Evolutionary conservation across 345 rosid species (phyloP).

Genomic region (Camelina hispida): DNA sequence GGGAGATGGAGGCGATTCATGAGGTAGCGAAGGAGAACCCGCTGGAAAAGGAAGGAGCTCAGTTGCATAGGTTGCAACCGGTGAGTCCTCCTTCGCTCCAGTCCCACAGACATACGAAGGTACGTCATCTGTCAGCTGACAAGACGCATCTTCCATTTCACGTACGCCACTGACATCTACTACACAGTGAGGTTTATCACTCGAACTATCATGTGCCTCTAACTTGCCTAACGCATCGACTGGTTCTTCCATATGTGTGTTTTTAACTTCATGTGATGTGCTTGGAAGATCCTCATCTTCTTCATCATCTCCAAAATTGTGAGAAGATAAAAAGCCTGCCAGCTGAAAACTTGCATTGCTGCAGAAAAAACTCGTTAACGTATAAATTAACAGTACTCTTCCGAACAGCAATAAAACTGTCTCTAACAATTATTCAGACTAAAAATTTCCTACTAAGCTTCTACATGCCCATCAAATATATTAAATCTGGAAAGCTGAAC

Average conservation of each 20-base stretch:
- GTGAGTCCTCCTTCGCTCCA: conserved; percentile 47
- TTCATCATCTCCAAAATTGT: conserved; percentile 65
- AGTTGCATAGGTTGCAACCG: conserved; percentile 37
- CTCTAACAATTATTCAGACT: conserved; percentile 1
- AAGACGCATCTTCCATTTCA: conserved; percentile 89
- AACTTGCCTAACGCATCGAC: conserved; percentile 50
- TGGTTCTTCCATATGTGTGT: conserved; percentile 50
- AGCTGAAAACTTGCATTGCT: conserved; percentile 91
- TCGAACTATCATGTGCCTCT: conserved; percentile 55
- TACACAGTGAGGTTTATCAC: conserved; percentile 69
- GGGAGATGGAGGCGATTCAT: conserved; percentile 60
- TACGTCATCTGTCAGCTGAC: conserved; percentile 63
- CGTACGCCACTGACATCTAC: conserved; percentile 87
- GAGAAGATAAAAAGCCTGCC: conserved; percentile 72
- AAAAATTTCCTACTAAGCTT: conserved; percentile 20
- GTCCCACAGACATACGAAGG: conserved; percentile 44
- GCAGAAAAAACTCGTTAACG: conserved; percentile 36
- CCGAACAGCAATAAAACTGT: conserved; percentile 22
- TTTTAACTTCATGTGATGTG: conserved; percentile 49
- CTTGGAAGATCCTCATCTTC: conserved; percentile 64
- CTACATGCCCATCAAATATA: conserved; percentile 23
- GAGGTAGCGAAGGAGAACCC: conserved; percentile 70
- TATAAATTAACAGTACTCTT: neutral
- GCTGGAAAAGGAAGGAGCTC: conserved; percentile 52
- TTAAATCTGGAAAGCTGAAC: conserved; percentile 1